Percentiles rank a stretch among this genome's conserved stretches.
Evolutionary conservation across 2,329 filamentous ascomycete genomes (phyloP).

Genomic region (Hymenoscyphus fraxineus): DNA sequence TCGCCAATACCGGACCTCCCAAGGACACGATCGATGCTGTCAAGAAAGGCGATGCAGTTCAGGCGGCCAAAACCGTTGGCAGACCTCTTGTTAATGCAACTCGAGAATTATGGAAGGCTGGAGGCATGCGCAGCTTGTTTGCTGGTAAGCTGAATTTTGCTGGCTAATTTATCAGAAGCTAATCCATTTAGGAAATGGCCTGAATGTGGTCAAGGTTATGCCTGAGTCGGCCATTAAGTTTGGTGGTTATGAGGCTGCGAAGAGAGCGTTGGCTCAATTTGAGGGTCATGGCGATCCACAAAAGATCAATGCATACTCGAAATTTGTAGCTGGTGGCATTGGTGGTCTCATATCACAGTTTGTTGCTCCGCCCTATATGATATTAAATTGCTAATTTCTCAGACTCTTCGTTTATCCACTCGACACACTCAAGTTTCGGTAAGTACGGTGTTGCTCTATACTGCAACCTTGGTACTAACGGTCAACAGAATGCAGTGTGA

Average conservation of each 20-base stretch:
- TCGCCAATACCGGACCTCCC: constrained; percentile 74
- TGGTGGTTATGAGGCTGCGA: constrained; percentile 93
- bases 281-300: constrained; percentile 85
- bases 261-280: constrained; percentile 76
- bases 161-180: constrained; percentile 16
- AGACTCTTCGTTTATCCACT: constrained; percentile 78
- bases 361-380: constrained; percentile 31
- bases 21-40: constrained; percentile 58
- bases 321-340: constrained; percentile 85
- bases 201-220: constrained; percentile 98
- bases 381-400: constrained; percentile 12
- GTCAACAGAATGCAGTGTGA: constrained; percentile 74
- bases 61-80: constrained; percentile 61
- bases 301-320: constrained; percentile 75
- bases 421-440: constrained; percentile 56
- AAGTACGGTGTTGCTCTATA: constrained; percentile 9
- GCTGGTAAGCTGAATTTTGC: constrained; percentile 61
- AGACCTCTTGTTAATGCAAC: constrained; percentile 70
- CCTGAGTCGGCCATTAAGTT: constrained; percentile 98
- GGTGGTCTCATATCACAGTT: constrained; percentile 93
- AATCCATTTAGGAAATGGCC: constrained; percentile 69
- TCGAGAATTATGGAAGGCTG: constrained; percentile 76
- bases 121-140: constrained; percentile 85
- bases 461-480: constrained; percentile 13
- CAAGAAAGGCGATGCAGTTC: constrained; percentile 64